Percentiles rank a stretch among this genome's conserved stretches.
phyloP scores from a whole-genome alignment of 768 basidiomycete species.

The Lepiota subincarnata region DNA sequence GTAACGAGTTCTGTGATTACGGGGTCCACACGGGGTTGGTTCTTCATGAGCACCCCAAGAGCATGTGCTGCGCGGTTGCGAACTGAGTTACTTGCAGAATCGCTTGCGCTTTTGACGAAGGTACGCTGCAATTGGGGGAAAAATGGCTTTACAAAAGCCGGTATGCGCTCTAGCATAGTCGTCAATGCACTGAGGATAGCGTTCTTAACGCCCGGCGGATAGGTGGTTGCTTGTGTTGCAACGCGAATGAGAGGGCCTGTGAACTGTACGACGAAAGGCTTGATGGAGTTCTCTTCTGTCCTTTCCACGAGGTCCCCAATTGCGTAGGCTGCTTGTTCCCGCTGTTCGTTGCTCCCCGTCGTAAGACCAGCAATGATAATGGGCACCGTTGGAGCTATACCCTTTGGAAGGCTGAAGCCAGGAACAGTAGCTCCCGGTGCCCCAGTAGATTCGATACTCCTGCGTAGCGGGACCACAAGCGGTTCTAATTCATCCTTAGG shows the following conservation, averaged over 20 bases:
- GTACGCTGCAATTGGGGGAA: constrained; percentile 97
- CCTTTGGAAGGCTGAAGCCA: constrained; percentile 84
- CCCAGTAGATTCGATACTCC: constrained; percentile 84
- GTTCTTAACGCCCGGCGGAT: constrained; percentile 90
- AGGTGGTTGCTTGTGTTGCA: constrained; percentile 82
- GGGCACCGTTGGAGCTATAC: constrained; percentile 77
- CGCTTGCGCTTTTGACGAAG: constrained; percentile 89
- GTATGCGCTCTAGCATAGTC: constrained; percentile 82
- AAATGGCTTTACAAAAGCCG: constrained; percentile 91
- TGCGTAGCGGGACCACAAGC: constrained; percentile 82
- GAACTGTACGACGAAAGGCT: constrained; percentile 92
- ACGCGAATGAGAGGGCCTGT: constrained; percentile 95
- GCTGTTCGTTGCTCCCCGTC: constrained; percentile 89
- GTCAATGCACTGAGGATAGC: constrained; percentile 85
- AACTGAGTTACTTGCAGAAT: constrained; percentile 72
- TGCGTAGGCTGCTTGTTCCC: constrained; percentile 93
- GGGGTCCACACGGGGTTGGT: constrained; percentile 87
- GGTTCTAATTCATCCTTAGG: constrained; percentile 93
- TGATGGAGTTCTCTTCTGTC: constrained; percentile 79
- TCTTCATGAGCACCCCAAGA: constrained; percentile 85
- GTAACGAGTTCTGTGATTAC: constrained; percentile 85
- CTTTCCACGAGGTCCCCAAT: constrained; percentile 93
- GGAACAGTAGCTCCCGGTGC: constrained; percentile 73
- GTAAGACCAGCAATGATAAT: constrained; percentile 91
- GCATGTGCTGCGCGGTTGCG: constrained; percentile 80